Base-by-base conservation (phyloP, 1,284 basidiomycete genomes). In the Heterobasidion parviporum region DNA sequence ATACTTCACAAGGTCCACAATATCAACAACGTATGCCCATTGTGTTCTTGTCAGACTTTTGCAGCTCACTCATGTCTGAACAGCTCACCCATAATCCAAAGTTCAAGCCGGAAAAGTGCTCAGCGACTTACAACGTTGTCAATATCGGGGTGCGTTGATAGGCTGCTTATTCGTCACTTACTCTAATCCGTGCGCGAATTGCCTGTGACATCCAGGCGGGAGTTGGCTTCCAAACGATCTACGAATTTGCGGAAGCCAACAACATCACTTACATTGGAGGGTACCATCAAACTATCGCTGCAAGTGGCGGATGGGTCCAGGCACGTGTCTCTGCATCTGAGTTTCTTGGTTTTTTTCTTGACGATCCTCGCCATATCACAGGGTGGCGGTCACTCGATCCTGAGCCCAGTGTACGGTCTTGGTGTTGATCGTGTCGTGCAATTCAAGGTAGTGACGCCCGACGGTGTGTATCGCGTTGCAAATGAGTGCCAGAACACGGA, bases 361-460 rank as follows among this genome's bases (percentile, higher is more conserved):
- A 53, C n/a, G 41, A 15, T 8, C 6, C 15, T 35, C 18, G 7
- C n/a, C n/a, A 8, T 10, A 33, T n/a, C 32, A 9, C 26, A 53
- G 52, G 79, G 79, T n/a, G 79, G 79, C 14, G 79, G 79, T 1
- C 78, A 80, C 59, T 70, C 75, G 26, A 65, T 74, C 15, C 61
- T 78, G 6, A 67, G 67, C 3, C 69, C 68, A 2, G 64, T 69
- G 2, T 66, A 67, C 56, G 71, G 70, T 7, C 59, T 73, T 16
- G 71, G 67, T 67, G 56, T 72, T 56, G 76, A 78, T 60, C 69
- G 74, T 41, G 72, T 74, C 8, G 36, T 58, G 3, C 41, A 58
- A 41, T 49, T 49, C 33, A 57, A 52, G 15, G 36, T 67, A 43
- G 70, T 72, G 33, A 71, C 68, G 0, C 66, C 70, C 6, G 64